A percentile compares a stretch with the other conserved stretches of the same genome.
phyloP scores from a whole-genome alignment of 2,329 filamentous ascomycete genomes.

The Hirsutella thompsonii region DNA sequence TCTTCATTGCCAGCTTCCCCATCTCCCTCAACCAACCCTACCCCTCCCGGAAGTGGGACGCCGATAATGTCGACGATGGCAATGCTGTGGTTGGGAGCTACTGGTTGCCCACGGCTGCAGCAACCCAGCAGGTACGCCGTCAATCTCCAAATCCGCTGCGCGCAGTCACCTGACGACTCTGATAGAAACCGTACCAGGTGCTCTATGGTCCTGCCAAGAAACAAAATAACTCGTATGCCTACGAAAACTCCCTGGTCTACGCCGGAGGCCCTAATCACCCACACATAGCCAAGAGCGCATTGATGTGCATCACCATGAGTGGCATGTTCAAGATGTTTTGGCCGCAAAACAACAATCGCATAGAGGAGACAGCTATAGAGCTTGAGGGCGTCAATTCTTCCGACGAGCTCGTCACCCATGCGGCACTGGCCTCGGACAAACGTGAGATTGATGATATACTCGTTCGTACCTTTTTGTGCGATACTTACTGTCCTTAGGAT shows the following conservation, averaged over 20 bases:
- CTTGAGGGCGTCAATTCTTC: slow-evolving; percentile 60
- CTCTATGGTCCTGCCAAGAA: slow-evolving; percentile 52
- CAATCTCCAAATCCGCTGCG: neutral
- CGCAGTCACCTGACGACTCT: neutral
- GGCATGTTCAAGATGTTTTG: slow-evolving; percentile 66
- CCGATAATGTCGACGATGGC: slow-evolving; percentile 62
- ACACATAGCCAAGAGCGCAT: slow-evolving; percentile 53
- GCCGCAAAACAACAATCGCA: slow-evolving; percentile 58
- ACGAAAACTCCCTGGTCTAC: slow-evolving; percentile 52
- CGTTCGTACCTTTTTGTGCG: neutral
- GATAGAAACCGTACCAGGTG: slow-evolving; percentile 29
- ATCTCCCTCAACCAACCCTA: slow-evolving; percentile 62
- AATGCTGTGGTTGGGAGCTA: slow-evolving; percentile 70
- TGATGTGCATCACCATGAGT: slow-evolving; percentile 65
- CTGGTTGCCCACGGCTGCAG: slow-evolving; percentile 59
- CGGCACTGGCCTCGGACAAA: slow-evolving; percentile 61
- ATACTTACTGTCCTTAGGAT: slow-evolving; percentile 22
- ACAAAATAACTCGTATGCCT: slow-evolving; percentile 50
- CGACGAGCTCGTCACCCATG: slow-evolving; percentile 69
- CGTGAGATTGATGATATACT: slow-evolving; percentile 35
- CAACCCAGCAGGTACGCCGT: slow-evolving; percentile 22
- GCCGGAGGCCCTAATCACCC: slow-evolving; percentile 64
- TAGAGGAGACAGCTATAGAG: slow-evolving; percentile 61
- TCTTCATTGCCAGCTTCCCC: slow-evolving; percentile 60
- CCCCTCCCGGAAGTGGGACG: slow-evolving; percentile 45